Conservation (phyloP, 108 stramenopile species). For the Pseudonitzschia delicatissima region DNA sequence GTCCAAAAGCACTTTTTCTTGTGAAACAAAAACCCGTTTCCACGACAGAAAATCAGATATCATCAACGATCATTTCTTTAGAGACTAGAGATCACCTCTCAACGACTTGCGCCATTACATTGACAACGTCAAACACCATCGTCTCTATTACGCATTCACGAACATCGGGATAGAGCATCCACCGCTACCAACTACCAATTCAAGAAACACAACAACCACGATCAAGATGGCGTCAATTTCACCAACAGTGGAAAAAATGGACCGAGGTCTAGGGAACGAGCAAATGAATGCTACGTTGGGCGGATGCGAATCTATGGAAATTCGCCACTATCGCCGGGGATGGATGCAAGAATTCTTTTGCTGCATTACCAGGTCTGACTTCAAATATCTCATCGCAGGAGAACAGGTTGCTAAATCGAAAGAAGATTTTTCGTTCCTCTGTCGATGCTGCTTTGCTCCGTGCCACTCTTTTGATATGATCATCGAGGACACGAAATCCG, state of each 20-base stretch:
- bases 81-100: too few species aligned
- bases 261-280: not conserved
- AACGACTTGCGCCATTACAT: too few species aligned
- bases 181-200: too few species aligned
- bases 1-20: too few species aligned
- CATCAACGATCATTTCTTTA: too few species aligned
- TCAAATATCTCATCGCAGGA: constrained; percentile 39
- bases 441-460: constrained; percentile 57
- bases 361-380: constrained; percentile 61
- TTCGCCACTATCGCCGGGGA: constrained; percentile 52
- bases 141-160: too few species aligned
- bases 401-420: constrained; percentile 52
- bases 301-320: constrained; percentile 32
- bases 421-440: constrained; percentile 59
- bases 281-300: constrained; percentile 8
- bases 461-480: constrained; percentile 57
- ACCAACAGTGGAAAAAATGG: not conserved
- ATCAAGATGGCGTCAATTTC: too few species aligned
- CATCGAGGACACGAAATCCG: constrained; percentile 32
- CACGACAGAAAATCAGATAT: too few species aligned
- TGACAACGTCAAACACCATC: too few species aligned
- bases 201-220: too few species aligned
- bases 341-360: constrained; percentile 54
- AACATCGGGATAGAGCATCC: too few species aligned
- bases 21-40: too few species aligned